Base-by-base conservation (phyloP, 257 asterid genomes). In the Nicotiana tabacum region DNA sequence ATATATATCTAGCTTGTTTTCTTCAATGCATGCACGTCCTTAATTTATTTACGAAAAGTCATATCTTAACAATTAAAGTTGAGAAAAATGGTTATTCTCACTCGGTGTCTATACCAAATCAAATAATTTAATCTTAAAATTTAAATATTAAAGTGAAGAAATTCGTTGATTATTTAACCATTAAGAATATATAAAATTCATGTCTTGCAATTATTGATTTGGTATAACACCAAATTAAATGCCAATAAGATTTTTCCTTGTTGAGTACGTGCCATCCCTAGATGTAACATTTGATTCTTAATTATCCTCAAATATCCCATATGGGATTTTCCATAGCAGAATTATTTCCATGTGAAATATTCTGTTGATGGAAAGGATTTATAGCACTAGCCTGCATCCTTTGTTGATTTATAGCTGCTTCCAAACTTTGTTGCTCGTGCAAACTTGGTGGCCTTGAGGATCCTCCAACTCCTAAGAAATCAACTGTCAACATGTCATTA, bases 401-500 rank as follows among this genome's bases (percentile, higher is more conserved):
- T 78, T 86, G 90, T 55, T 86, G 91, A 72, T 86, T 83, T 82
- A 88, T 82, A 4, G 83, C 86, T 78, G 88, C 91, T 51, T 89
- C 92, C 84, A 87, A 6, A 39, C 91, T 83, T 81, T 83, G 91
- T 39, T 77, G 85, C 15, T 83, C 91, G 30, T 87, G 94, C 57
- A 87, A 10, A 81, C 82, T 86, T 68, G 68, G 90, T 3, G 91
- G 82, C 83, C 93, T 83, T 4, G 97, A 85, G 29, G 43, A 8
- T 76, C 95, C 96, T 39, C 98, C 98, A 1, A 92, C 88, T 32
- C 98, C 98, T 86, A 95, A 77, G 92, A 95, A 93, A 89, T 95
- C 98, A 1, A 95, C 97, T 16, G 98, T 93, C 87, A 88, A 87
- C 85, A 92, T 88, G 37, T 89, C 91, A 24, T 83, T 81, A 11